Base-by-base conservation (phyloP, 805 yeast species). In the Groenewaldozyma tartarivorans region DNA sequence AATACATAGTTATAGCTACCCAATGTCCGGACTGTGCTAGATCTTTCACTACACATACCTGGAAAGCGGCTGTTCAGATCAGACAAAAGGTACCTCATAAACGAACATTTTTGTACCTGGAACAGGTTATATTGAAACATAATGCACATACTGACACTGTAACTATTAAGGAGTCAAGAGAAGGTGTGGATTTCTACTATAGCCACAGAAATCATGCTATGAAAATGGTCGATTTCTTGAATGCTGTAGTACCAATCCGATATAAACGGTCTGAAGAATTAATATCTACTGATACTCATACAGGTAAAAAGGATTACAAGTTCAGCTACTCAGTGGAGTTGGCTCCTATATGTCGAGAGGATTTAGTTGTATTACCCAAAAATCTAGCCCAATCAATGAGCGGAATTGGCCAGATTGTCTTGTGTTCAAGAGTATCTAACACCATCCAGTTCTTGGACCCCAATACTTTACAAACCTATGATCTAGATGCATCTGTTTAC, bases 21-120 rank as follows among this genome's bases (percentile, higher is more conserved):
- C 98, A 92, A 69, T 92, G 99, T 71, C 81, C 96, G 2, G 97
- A 90, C 66, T 92, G 99, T 77, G 98, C 97, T 41, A 88, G 86
- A 62, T 82, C 96, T 1, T 92, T 81, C 57, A 92, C 99, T 24
- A 82, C 94, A 20, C 86, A 92, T 63, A 94, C 97, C 3, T 92
- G 98, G 98, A 81, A 92, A 63, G 96, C 99, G 24, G 77, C 90
- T 21, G 95, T 94, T 29, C 99, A 92, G 68, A 82, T 94, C 54
- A 81, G 99, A 67, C 99, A 92, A 65, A 92, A 94, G 61, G 98
- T 92, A 29, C 77, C 85, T 15, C 98, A 92, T 64, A 92, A 92
- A 67, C 81, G 96, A 72, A 92, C 99, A 5, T 90, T 92, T 62
- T 74, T 90, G 61, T 92, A 85, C 57, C 74, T 92, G 54, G 99